Conservation (phyloP, 2,329 filamentous ascomycete species). For the Catunica adiposa region DNA sequence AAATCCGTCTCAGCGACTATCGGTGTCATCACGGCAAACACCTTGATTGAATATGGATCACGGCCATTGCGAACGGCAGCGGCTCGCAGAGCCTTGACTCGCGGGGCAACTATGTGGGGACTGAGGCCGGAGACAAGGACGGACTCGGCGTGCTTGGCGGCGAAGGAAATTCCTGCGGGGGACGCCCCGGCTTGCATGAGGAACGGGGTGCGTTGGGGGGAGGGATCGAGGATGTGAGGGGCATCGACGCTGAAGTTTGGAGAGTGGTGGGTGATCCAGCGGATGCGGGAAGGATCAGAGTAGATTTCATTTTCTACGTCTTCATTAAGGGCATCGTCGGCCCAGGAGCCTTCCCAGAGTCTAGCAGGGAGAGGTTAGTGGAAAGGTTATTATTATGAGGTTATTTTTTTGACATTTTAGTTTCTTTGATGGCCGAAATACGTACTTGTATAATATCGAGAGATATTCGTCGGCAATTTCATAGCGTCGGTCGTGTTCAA, state of each 20-base stretch:
- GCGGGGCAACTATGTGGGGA: constrained; percentile 36
- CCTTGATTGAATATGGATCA: constrained; percentile 40
- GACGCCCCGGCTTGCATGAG: constrained; percentile 49
- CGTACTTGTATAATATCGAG: constrained; percentile 39
- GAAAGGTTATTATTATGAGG: no score
- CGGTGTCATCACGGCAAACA: constrained; percentile 41
- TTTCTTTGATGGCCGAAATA: background rate
- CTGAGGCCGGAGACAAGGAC: constrained; percentile 46
- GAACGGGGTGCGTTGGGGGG: constrained; percentile 46
- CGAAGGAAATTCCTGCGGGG: constrained; percentile 41
- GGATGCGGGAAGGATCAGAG: constrained; percentile 29
- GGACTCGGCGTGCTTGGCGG: constrained; percentile 46
- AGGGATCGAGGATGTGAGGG: constrained; percentile 43
- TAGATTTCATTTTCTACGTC: constrained; percentile 36
- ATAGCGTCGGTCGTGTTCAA: constrained; percentile 35
- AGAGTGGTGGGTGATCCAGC: constrained; percentile 45
- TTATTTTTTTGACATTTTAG: background rate
- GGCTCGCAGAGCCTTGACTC: constrained; percentile 38
- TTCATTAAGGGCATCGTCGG: constrained; percentile 41
- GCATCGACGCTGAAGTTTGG: constrained; percentile 43
- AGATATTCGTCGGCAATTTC: constrained; percentile 43
- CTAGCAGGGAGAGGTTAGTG: no score
- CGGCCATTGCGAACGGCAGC: constrained; percentile 34
- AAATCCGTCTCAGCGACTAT: constrained; percentile 44
- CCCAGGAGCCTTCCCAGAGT: constrained; percentile 33